Evolutionary conservation across 2,329 filamentous ascomycete genomes (phyloP), one percentile per base, ranked within the genome.

Genomic region (Aspergillus transmontanensis): DNA sequence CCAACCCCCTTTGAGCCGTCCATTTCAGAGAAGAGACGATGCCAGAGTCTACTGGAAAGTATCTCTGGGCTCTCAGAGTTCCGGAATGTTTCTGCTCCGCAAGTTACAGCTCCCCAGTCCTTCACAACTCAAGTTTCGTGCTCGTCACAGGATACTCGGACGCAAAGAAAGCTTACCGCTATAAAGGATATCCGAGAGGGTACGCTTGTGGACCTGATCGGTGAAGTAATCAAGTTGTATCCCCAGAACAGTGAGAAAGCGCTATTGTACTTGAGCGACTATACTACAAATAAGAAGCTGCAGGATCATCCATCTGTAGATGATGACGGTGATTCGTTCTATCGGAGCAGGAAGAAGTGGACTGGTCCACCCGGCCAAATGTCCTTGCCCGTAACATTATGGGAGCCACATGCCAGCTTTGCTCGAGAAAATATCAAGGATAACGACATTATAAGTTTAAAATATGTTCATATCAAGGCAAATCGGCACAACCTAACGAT

Each of bases 221-320:
- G 86, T 1, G 85, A 94, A 72, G 86, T 96, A 2, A 84, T 93
- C 54, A 88, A 84, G 67, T 79, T 83, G 0, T 86, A 81, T 67
- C 72, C 78, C 16, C 74, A 70, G 30, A 75, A 78, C 45, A 69
- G 68, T 53, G 82, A 84, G 30, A 85, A 78, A 61, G 77, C 86
- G 14, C 86, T 87, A 6, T 67, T 97, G 0, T 93, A 93, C 81
- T 80, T 96, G 21, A 90, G 91, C 0, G 94, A 97, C 76, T 97
- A 94, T 75, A 96, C 93, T 0, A 79, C 86, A 57, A 92, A 97
- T 71, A 72, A 81, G 0, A 64, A 71, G 1, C 88, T 97, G 62
- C 89, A 84, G 67, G 77, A 87, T 41, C 87, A 87, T 62, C 70
- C 72, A 16, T 72, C 80, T 39, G 75, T 79, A 11, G 71, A 69